Evolutionary conservation across 371 early-diverging fungal genomes (phyloP), one percentile per base, ranked within the genome.

Genomic region (Rhizomucor pusillus): DNA sequence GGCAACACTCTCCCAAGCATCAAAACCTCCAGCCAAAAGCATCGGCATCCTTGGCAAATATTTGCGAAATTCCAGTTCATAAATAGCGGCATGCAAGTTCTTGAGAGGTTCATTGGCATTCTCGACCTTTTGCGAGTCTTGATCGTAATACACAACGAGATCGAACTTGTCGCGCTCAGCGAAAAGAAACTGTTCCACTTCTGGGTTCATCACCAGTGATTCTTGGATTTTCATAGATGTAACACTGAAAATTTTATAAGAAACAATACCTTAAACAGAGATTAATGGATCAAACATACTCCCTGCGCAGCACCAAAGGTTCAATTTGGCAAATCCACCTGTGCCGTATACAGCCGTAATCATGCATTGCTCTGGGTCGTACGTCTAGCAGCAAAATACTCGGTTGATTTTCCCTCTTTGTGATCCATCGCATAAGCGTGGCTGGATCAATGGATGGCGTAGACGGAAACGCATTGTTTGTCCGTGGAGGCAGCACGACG

Each of bases 361-460:
- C 65, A 68, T 77, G 93, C 52, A 87, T 79, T 7, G 82, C 79
- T 34, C 82, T 72, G 6, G 82, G 77, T 24, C 97, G 80, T 14
- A 95, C 82, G 71, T 97, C 97, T 48, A 97, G 58, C n/a, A 96
- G 53, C 25, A 97, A 66, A 1, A 95, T 51, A 63, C 51, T 76
- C 10, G 69, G 75, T 23, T 66, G 80, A 50, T 64, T 57, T 39
- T 54, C 61, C 43, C 24, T 56, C 16, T 56, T 63, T 0, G 39
- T 47, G 33, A 87, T 53, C 59, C 77, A 78, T 0, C 63, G 48
- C 2, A 69, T 67, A 0, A 89, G 62, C 13, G 76, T 74, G 5
- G 14, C 24, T 5, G 85, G 74, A 2, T 72, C 71, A 0, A 73
- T 67, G 16, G 44, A 62, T 47, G 48, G 44, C n/a, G 43, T 51